Evolutionary conservation across 225 moss, liverwort and hornwort genomes (phyloP).

Genomic region (Pleurozium schreberi): DNA sequence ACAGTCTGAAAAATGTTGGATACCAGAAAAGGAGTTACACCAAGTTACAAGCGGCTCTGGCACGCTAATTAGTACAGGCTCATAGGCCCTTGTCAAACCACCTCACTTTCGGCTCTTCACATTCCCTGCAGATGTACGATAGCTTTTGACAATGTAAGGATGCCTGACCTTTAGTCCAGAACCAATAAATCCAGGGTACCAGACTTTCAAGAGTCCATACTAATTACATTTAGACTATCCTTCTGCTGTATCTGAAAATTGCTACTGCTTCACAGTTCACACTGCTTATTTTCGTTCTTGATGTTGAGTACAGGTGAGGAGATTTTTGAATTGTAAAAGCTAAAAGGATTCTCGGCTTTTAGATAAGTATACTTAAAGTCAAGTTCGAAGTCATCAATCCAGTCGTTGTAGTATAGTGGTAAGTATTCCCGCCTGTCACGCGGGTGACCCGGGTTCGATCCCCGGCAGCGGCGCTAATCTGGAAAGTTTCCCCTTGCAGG

Average conservation of each 20-base stretch:
- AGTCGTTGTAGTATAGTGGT: constrained; percentile 87
- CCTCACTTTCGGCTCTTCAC: background rate
- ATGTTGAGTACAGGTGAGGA: too few relatives aligned
- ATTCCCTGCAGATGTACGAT: background rate
- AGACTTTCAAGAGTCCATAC: background rate
- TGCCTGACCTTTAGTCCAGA: background rate
- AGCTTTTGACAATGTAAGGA: background rate
- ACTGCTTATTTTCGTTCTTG: background rate
- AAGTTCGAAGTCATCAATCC: accelerated
- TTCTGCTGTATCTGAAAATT: background rate
- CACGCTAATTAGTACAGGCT: background rate
- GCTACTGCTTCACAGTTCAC: background rate
- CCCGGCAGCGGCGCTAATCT: constrained; percentile 93
- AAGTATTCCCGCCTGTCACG: constrained; percentile 88
- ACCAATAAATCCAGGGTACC: background rate
- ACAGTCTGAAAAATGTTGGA: background rate
- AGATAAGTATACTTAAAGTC: background rate
- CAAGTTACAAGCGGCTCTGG: background rate
- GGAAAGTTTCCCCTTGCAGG: too few relatives aligned
- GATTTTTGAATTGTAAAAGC: too few relatives aligned
- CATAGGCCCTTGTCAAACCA: background rate
- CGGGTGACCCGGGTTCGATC: constrained; percentile 93
- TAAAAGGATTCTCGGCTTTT: too few relatives aligned
- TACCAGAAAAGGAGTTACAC: background rate
- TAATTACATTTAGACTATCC: background rate